Evolutionary conservation across 2,329 filamentous ascomycete genomes (phyloP).

Genomic region (Gaeumannomyces sp.): DNA sequence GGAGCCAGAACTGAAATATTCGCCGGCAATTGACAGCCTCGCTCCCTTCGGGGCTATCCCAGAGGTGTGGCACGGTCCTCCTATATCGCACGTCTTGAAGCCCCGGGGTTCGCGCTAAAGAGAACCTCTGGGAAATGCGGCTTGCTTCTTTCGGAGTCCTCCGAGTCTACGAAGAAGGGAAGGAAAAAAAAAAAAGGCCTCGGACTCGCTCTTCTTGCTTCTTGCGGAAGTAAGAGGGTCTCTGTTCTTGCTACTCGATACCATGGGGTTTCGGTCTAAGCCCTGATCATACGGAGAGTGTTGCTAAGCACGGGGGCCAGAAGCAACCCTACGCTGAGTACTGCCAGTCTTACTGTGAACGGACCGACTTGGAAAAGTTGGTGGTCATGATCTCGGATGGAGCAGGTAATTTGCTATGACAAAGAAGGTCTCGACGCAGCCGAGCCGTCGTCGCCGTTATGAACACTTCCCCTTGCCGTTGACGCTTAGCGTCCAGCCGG

Average conservation of each 20-base stretch:
- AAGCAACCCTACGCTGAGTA: not conserved
- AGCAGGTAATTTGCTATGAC: not conserved
- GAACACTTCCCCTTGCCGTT: too few species aligned
- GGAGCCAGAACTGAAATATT: too few species aligned
- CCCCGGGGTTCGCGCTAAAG: not conserved
- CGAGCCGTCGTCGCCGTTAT: too few species aligned
- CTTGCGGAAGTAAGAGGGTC: not conserved
- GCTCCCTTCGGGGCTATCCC: too few species aligned
- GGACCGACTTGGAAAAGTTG: not conserved
- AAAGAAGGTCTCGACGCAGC: too few species aligned
- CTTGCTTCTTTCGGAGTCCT: not conserved
- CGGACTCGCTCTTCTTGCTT: too few species aligned
- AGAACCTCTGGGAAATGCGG: not conserved
- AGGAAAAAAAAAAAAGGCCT: too few species aligned
- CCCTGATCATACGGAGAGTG: not conserved
- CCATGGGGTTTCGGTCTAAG: not conserved
- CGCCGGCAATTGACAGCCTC: not conserved
- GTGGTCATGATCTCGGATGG: not conserved
- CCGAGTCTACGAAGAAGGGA: too few species aligned
- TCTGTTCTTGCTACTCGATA: not conserved
- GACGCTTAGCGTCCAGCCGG: too few species aligned
- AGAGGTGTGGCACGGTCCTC: not conserved
- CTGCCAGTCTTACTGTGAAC: not conserved
- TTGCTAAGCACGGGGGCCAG: not conserved
- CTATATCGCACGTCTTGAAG: not conserved